phyloP scores from a whole-genome alignment of 2,329 filamentous ascomycete species.

The Pseudocercospora ulei region DNA sequence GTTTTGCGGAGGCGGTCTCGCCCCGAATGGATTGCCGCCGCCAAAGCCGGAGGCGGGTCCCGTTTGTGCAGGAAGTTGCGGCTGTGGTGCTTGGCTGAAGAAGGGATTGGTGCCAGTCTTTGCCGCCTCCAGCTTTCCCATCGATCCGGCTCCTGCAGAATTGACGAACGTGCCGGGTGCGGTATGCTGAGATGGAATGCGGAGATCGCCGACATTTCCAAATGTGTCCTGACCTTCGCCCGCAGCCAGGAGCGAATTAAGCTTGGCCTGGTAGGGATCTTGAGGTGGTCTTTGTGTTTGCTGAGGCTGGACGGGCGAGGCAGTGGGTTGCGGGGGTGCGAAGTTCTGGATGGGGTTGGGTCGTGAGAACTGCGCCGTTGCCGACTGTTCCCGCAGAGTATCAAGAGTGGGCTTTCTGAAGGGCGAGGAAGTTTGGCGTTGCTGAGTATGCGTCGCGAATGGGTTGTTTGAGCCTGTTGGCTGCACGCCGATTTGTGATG shows the following conservation, averaged over 20 bases:
- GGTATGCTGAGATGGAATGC: conserved; percentile 92
- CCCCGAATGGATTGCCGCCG: conserved; percentile 50
- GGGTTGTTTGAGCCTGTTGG: conserved; percentile 97
- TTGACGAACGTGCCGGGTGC: conserved; percentile 95
- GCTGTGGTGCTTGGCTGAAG: conserved; percentile 50
- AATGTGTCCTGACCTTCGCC: conserved; percentile 96
- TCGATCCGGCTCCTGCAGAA: conserved; percentile 67
- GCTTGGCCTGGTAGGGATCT: conserved; percentile 57
- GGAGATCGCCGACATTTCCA: conserved; percentile 89
- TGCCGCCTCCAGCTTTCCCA: conserved; percentile 57
- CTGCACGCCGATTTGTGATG: conserved; percentile 62
- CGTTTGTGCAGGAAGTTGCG: conserved; percentile 45
- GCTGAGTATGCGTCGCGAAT: conserved; percentile 64
- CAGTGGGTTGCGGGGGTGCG: conserved; percentile 39
- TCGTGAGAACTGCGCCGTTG: conserved; percentile 54
- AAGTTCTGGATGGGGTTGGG: conserved; percentile 37
- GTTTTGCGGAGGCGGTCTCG: conserved; percentile 40
- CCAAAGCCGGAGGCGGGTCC: conserved; percentile 39
- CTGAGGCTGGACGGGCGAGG: conserved; percentile 45
- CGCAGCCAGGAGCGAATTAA: conserved; percentile 74
- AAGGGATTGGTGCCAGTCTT: conserved; percentile 83
- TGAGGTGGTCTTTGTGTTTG: conserved; percentile 31
- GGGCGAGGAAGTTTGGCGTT: conserved; percentile 46
- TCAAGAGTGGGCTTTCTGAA: conserved; percentile 60
- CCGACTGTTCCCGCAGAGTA: conserved; percentile 74